Evolutionary conservation across 768 basidiomycete species (phyloP).

Genomic region (Tylopilus vinaceipallidus): DNA sequence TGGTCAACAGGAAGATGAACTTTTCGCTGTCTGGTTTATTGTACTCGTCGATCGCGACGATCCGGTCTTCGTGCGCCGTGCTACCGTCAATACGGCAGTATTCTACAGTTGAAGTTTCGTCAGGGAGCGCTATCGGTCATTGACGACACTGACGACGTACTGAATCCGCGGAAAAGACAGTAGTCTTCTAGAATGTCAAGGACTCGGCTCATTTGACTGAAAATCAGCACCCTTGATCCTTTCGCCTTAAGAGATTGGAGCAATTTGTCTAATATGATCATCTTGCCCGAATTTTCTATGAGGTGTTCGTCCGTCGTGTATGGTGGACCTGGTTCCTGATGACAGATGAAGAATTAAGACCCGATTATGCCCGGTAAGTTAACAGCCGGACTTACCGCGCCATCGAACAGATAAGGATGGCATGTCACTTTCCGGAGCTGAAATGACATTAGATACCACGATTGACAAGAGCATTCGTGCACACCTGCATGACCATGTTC

Average conservation of each 20-base stretch:
- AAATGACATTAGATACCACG: constrained; percentile 2
- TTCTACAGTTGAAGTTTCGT: constrained; percentile 42
- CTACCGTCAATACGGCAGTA: constrained; percentile 97
- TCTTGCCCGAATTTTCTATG: constrained; percentile 92
- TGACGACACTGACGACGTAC: constrained; percentile 46
- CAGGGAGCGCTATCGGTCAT: not conserved
- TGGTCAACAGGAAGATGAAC: constrained; percentile 95
- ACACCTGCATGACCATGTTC: constrained; percentile 99
- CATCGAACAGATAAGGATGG: constrained; percentile 91
- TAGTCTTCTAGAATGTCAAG: constrained; percentile 96
- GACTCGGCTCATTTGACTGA: constrained; percentile 99
- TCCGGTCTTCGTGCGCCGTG: constrained; percentile 96
- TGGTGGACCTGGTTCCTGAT: constrained; percentile 92
- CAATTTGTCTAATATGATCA: constrained; percentile 95
- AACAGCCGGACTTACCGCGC: constrained; percentile 55
- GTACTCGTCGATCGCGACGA: constrained; percentile 94
- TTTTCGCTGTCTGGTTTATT: constrained; percentile 93
- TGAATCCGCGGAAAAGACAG: constrained; percentile 85
- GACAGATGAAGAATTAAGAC: not conserved
- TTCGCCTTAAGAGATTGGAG: constrained; percentile 84
- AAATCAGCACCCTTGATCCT: constrained; percentile 94
- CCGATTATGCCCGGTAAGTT: not conserved
- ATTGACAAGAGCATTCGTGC: too few relatives aligned
- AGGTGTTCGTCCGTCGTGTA: constrained; percentile 98
- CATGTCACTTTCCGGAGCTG: constrained; percentile 82